phyloP scores from a whole-genome alignment of 2,329 filamentous ascomycete genomes.

The Xylaria polymorpha region DNA sequence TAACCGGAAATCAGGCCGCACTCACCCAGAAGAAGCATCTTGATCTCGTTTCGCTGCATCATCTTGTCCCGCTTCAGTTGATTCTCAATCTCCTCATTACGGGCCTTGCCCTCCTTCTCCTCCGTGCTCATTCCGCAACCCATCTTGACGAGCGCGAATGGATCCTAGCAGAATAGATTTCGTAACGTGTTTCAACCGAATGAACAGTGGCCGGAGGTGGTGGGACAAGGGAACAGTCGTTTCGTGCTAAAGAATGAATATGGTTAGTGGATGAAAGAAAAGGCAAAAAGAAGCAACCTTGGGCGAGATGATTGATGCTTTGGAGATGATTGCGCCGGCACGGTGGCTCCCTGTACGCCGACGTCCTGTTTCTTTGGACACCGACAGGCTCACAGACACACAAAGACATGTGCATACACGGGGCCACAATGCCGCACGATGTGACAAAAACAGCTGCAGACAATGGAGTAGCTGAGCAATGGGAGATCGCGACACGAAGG shows the following conservation, averaged over 20 bases:
- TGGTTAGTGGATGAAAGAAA: conserved; percentile 26
- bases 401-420: conserved; percentile 25
- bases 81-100: conserved; percentile 99
- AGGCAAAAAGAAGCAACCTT: neutral
- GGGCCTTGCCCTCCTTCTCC: conserved; percentile 99
- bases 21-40: conserved; percentile 98
- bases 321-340: conserved; percentile 8
- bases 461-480: conserved; percentile 11
- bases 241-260: conserved; percentile 25
- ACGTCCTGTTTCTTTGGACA: conserved; percentile 13
- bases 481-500: conserved; percentile 19
- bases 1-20: conserved; percentile 38
- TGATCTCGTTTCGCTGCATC: conserved; percentile 99
- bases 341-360: conserved; percentile 12
- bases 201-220: neutral
- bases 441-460: conserved; percentile 10
- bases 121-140: conserved; percentile 99
- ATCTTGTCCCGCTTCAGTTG: conserved; percentile 98
- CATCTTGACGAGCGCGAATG: conserved; percentile 74
- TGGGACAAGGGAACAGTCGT: conserved; percentile 22
- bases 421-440: conserved; percentile 20
- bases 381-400: conserved; percentile 8
- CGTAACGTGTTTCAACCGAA: conserved; percentile 12
- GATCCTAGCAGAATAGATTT: conserved; percentile 21
- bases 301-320: conserved; percentile 15